Percentiles rank a stretch among this genome's conserved stretches.
These are phyloP conservation scores for Camelina sativa DNA, from an alignment of 345 rosid species.

Conservation along the genomic window DNA sequence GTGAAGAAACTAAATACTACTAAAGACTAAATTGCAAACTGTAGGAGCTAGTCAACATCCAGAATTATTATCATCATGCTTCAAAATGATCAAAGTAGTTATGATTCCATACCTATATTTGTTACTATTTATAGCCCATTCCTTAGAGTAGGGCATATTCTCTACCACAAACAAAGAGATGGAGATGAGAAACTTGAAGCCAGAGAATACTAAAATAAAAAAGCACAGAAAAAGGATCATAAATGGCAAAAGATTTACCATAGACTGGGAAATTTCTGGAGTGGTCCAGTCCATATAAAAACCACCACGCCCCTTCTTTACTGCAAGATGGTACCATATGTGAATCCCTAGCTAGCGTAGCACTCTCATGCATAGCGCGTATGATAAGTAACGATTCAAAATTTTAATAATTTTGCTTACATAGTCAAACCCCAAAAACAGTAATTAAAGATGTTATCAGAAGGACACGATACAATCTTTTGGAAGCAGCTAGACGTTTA, in stretches of 20 bases:
- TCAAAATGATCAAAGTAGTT: conserved; percentile 42
- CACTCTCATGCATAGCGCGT: conserved; percentile 12
- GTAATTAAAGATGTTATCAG: background rate
- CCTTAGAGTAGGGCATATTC: conserved; percentile 20
- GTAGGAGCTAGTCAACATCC: conserved; percentile 51
- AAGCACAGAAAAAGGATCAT: conserved; percentile 22
- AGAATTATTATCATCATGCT: conserved; percentile 45
- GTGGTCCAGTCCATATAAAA: conserved; percentile 44
- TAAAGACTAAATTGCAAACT: conserved; percentile 31
- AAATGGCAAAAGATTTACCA: conserved; percentile 24
- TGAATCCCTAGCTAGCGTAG: conserved; percentile 17
- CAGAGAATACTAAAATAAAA: conserved; percentile 4
- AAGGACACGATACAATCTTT: too few relatives aligned
- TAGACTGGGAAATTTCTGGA: conserved; percentile 6
- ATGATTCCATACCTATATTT: conserved; percentile 34
- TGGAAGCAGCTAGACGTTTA: too few relatives aligned
- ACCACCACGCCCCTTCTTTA: conserved; percentile 29
- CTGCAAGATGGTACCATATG: conserved; percentile 32
- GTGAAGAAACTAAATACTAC: conserved; percentile 20
- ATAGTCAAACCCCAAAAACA: background rate
- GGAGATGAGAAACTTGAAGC: too few relatives aligned
- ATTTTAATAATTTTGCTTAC: background rate
- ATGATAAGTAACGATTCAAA: background rate
- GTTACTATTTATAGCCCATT: conserved; percentile 25
- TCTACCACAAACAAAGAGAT: conserved; percentile 28